Evolutionary conservation across 1,139 yeast species (phyloP).

Genomic region (Magnusiomyces suaveolens): DNA sequence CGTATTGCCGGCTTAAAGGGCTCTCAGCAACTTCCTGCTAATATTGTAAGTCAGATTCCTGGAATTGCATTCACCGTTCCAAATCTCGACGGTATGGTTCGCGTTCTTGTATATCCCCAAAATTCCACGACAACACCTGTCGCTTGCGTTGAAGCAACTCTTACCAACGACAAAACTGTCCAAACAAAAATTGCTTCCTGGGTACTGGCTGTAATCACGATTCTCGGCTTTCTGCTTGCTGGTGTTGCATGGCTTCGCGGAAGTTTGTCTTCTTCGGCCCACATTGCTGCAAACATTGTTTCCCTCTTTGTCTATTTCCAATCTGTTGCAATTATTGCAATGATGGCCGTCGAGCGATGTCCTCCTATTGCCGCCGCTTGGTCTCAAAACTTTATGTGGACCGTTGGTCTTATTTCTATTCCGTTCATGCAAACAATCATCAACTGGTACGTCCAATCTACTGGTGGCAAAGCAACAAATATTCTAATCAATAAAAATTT

Average conservation of each 20-base stretch:
- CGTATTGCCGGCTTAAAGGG: slow-evolving; percentile 56
- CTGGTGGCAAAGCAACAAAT: slow-evolving; percentile 82
- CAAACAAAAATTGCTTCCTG: slow-evolving; percentile 91
- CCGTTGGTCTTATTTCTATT: slow-evolving; percentile 77
- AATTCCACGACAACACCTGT: slow-evolving; percentile 35
- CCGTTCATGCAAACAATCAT: slow-evolving; percentile 79
- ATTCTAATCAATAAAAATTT: slow-evolving; percentile 48
- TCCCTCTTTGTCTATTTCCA: slow-evolving; percentile 91
- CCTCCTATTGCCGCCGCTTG: slow-evolving; percentile 98
- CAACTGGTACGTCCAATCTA: slow-evolving; percentile 92
- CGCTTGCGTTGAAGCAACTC: slow-evolving; percentile 88
- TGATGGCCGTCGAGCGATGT: slow-evolving; percentile 88
- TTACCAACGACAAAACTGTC: slow-evolving; percentile 85
- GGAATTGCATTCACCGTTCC: slow-evolving; percentile 83
- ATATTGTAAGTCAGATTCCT: slow-evolving; percentile 49
- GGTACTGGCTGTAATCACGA: slow-evolving; percentile 92
- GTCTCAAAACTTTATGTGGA: slow-evolving; percentile 97
- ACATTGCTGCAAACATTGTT: slow-evolving; percentile 89
- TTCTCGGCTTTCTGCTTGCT: slow-evolving; percentile 76
- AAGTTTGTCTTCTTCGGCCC: slow-evolving; percentile 89
- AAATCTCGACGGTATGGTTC: slow-evolving; percentile 85
- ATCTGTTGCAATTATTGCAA: slow-evolving; percentile 79
- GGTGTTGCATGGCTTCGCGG: slow-evolving; percentile 83
- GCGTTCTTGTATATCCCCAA: slow-evolving; percentile 44
- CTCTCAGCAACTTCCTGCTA: slow-evolving; percentile 34